These are phyloP conservation scores for Ensete glaucum DNA, from an alignment of 176 grass and related monocot species.

Conservation along the genomic window DNA sequence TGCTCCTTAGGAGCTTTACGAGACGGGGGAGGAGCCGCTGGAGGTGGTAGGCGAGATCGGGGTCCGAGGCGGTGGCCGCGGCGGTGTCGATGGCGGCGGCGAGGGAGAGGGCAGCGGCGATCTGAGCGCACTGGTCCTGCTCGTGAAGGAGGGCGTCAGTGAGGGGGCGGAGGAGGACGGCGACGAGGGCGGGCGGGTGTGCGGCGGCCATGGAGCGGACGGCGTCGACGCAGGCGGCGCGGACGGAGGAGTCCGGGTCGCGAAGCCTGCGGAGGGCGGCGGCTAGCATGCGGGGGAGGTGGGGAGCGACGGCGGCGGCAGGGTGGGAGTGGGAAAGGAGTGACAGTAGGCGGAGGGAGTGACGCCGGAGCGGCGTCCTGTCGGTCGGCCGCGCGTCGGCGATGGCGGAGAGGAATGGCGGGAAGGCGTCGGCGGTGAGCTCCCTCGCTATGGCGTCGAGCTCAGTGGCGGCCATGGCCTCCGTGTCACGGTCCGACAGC, in stretches of 20 bases:
- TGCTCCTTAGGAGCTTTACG: conserved; percentile 74
- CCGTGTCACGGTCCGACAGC: conserved; percentile 82
- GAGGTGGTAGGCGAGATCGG: conserved; percentile 63
- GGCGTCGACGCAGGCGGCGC: conserved; percentile 67
- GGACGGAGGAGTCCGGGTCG: conserved; percentile 91
- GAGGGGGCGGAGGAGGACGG: conserved; percentile 35
- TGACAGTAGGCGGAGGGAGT: conserved; percentile 73
- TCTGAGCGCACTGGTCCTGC: conserved; percentile 85
- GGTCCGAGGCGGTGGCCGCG: conserved; percentile 5
- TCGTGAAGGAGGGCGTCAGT: conserved; percentile 67
- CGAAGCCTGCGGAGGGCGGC: conserved; percentile 68
- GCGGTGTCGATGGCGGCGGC: conserved; percentile 57
- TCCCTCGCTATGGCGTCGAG: conserved; percentile 66
- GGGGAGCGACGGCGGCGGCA: conserved; percentile 42
- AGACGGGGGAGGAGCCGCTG: conserved; percentile 63
- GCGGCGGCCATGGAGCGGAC: conserved; percentile 45
- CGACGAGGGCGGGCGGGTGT: conserved; percentile 2
- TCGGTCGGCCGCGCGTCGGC: conserved; percentile 73
- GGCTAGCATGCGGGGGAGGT: conserved; percentile 58
- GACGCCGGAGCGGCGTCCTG: conserved; percentile 64
- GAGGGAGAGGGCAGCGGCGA: conserved; percentile 50
- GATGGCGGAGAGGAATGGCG: conserved; percentile 56
- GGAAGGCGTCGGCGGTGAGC: conserved; percentile 47
- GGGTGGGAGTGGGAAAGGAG: conserved; percentile 54
- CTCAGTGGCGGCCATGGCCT: conserved; percentile 85